phyloP scores from a whole-genome alignment of 2,329 filamentous ascomycete species.

The Exophiala spinifera region DNA sequence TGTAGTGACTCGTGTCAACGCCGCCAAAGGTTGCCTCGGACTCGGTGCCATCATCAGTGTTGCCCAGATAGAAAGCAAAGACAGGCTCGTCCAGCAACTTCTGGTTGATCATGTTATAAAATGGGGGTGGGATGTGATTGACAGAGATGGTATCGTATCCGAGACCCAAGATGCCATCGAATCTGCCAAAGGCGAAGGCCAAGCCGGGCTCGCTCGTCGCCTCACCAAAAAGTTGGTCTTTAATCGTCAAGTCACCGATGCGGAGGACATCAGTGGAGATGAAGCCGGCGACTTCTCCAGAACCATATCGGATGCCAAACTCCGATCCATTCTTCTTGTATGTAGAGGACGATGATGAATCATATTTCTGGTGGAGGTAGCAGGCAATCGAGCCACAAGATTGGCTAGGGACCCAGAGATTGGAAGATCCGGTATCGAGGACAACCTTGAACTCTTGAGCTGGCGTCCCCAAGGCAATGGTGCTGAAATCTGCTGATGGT shows the following conservation, averaged over 20 bases:
- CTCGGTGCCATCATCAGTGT: slow-evolving; percentile 66
- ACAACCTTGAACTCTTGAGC: slow-evolving; percentile 97
- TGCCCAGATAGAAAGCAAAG: slow-evolving; percentile 93
- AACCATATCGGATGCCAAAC: slow-evolving; percentile 94
- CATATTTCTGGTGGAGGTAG: slow-evolving; percentile 96
- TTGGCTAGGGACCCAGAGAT: slow-evolving; percentile 93
- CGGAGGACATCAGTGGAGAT: slow-evolving; percentile 82
- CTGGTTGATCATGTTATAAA: slow-evolving; percentile 94
- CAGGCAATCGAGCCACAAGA: slow-evolving; percentile 94
- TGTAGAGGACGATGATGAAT: slow-evolving; percentile 80
- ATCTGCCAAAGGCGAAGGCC: slow-evolving; percentile 95
- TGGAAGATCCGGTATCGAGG: slow-evolving; percentile 96
- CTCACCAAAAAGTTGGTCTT: slow-evolving; percentile 92
- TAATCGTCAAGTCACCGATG: slow-evolving; percentile 85
- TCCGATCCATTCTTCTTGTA: slow-evolving; percentile 91
- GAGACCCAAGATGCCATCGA: slow-evolving; percentile 93
- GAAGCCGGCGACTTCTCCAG: slow-evolving; percentile 88
- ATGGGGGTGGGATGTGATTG: slow-evolving; percentile 88
- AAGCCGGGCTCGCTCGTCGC: slow-evolving; percentile 93
- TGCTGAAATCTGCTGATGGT: slow-evolving; percentile 75
- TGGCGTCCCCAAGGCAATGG: slow-evolving; percentile 88
- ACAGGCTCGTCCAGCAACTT: slow-evolving; percentile 84
- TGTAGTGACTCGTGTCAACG: slow-evolving; percentile 75
- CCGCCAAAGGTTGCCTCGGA: slow-evolving; percentile 91
- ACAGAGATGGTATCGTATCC: slow-evolving; percentile 97